Evolutionary conservation across 352 stramenopile genomes (phyloP).

Genomic region (Phytophthora citrophthora): DNA sequence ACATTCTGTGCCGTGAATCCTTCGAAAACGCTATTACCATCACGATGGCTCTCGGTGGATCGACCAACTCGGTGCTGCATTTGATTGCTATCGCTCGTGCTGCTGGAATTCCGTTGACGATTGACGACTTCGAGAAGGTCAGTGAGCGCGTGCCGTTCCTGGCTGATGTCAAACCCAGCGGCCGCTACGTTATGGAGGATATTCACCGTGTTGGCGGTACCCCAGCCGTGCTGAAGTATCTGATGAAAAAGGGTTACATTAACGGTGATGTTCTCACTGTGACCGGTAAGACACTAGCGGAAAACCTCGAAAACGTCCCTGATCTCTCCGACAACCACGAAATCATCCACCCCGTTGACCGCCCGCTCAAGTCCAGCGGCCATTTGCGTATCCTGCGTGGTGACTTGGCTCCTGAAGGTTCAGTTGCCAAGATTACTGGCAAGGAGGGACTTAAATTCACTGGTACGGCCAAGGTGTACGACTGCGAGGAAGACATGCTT

Average conservation of each 20-base stretch:
- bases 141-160: conserved; percentile 96
- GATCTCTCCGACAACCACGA: conserved; percentile 95
- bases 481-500: conserved; percentile 98
- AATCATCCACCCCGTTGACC: conserved; percentile 95
- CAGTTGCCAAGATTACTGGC: conserved; percentile 96
- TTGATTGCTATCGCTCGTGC: conserved; percentile 98
- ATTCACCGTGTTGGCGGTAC: conserved; percentile 97
- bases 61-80: conserved; percentile 98
- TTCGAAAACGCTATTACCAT: conserved; percentile 99
- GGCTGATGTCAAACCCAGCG: conserved; percentile 98
- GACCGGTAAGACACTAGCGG: conserved; percentile 96
- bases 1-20: conserved; percentile 96
- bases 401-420: conserved; percentile 96
- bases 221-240: conserved; percentile 97
- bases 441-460: conserved; percentile 91
- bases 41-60: conserved; percentile 97
- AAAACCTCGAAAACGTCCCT: conserved; percentile 96
- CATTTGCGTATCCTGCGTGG: conserved; percentile 98
- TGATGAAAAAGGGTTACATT: conserved; percentile 97
- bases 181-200: conserved; percentile 99
- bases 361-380: conserved; percentile 93
- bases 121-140: conserved; percentile 98
- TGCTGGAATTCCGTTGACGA: conserved; percentile 90
- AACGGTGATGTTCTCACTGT: conserved; percentile 98
- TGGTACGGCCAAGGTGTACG: conserved; percentile 92